A percentile compares a stretch with the other conserved stretches of the same genome.
These are phyloP conservation scores for Naganishia cerealis DNA, from an alignment of 1,284 basidiomycete genomes.

Conservation along the genomic window DNA sequence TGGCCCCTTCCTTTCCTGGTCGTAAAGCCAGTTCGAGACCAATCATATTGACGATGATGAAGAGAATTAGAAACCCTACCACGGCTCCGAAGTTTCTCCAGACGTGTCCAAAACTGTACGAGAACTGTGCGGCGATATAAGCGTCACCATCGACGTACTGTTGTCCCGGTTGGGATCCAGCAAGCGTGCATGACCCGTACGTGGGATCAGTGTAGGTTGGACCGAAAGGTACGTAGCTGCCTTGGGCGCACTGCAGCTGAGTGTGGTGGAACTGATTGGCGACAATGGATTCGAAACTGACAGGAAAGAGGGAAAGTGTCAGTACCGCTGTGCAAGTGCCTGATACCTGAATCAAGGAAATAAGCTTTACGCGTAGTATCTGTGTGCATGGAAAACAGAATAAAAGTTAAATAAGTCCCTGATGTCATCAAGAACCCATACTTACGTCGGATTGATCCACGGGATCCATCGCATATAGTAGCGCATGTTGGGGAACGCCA, in stretches of 20 bases:
- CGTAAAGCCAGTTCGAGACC: conserved; percentile 24
- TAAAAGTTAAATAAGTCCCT: not conserved
- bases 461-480: conserved; percentile 29
- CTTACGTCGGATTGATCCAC: conserved; percentile 27
- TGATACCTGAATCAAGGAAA: not conserved
- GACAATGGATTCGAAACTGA: conserved; percentile 28
- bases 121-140: conserved; percentile 62
- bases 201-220: conserved; percentile 38
- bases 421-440: not conserved
- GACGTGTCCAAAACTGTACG: conserved; percentile 61
- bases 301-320: not conserved
- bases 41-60: conserved; percentile 21
- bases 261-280: conserved; percentile 29
- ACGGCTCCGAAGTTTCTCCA: conserved; percentile 56
- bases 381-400: not conserved
- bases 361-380: not conserved
- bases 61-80: conserved; percentile 16
- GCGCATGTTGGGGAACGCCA: conserved; percentile 47
- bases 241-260: conserved; percentile 27
- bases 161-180: conserved; percentile 49
- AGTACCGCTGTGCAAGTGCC: not conserved
- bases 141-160: conserved; percentile 52
- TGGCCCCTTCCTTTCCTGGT: conserved; percentile 17
- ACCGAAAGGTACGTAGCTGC: conserved; percentile 34
- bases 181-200: conserved; percentile 49